These are phyloP conservation scores for Artemisia tridentata DNA, from an alignment of 129 eudicot genomes.

Conservation along the genomic window DNA sequence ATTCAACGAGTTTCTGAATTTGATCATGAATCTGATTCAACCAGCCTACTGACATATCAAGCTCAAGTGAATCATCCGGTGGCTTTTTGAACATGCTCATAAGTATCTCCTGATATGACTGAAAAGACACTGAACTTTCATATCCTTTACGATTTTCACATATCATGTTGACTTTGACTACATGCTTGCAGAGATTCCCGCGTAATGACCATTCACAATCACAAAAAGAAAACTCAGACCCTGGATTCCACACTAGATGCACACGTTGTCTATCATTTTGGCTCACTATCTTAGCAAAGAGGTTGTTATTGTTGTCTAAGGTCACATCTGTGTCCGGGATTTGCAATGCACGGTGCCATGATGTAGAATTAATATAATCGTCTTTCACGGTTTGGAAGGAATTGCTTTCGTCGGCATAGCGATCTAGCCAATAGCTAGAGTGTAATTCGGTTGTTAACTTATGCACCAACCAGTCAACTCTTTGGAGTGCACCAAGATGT, in stretches of 20 bases:
- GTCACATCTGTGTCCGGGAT: conserved; percentile 67
- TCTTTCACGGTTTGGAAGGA: conserved; percentile 78
- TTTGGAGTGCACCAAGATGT: conserved; percentile 77
- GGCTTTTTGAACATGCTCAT: conserved; percentile 50
- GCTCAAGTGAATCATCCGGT: conserved; percentile 61
- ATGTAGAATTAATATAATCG: conserved; percentile 81
- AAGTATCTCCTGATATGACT: conserved; percentile 58
- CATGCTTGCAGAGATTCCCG: conserved; percentile 94
- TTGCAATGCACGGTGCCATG: conserved; percentile 89
- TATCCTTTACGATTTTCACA: conserved; percentile 40
- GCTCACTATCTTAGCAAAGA: conserved; percentile 68
- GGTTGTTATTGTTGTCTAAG: conserved; percentile 42
- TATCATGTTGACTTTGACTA: conserved; percentile 83
- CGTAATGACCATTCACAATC: conserved; percentile 89
- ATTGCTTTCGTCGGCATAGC: conserved; percentile 90
- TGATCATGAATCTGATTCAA: conserved; percentile 72
- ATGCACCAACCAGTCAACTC: conserved; percentile 98
- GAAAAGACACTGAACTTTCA: conserved; percentile 59
- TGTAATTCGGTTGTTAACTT: conserved; percentile 85
- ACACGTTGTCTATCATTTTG: conserved; percentile 39
- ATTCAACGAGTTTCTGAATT: conserved; percentile 65
- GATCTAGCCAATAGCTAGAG: conserved; percentile 95
- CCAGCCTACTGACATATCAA: conserved; percentile 80
- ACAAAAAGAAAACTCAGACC: conserved; percentile 91
- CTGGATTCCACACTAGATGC: conserved; percentile 85